Percentiles rank a stretch among this genome's conserved stretches.
These are phyloP conservation scores for Russula abietina DNA, from an alignment of 768 basidiomycete species.

Conservation along the genomic window DNA sequence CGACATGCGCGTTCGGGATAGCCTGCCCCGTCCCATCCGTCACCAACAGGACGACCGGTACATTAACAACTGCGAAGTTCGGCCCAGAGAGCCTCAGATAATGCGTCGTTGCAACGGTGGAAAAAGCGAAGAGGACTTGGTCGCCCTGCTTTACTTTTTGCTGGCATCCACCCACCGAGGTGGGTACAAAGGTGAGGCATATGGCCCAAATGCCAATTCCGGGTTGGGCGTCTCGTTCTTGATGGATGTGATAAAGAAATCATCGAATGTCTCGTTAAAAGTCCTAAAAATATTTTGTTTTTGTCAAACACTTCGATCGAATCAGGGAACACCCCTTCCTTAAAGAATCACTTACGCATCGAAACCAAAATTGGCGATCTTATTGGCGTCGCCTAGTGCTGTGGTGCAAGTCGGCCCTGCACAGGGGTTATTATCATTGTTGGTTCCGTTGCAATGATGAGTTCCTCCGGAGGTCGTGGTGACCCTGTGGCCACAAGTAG, in stretches of 20 bases:
- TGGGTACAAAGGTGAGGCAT: neutral
- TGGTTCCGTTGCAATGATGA: too few relatives aligned
- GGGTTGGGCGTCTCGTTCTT: neutral
- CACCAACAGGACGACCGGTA: neutral
- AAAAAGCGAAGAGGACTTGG: neutral
- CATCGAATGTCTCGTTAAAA: neutral
- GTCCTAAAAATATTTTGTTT: neutral
- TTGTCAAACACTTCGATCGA: neutral
- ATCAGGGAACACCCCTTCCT: too few relatives aligned
- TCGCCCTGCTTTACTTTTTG: neutral
- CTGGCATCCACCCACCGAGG: neutral
- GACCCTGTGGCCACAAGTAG: slow-evolving; percentile 24
- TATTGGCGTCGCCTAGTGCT: slow-evolving; percentile 39
- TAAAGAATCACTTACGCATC: neutral
- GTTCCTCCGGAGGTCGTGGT: slow-evolving; percentile 35
- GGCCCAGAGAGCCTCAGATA: neutral
- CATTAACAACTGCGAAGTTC: accelerated
- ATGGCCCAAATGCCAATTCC: neutral
- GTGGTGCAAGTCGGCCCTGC: slow-evolving; percentile 41
- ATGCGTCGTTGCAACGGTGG: neutral
- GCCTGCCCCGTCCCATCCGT: neutral
- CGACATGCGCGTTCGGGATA: neutral
- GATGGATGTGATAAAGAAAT: neutral
- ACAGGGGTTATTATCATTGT: slow-evolving; percentile 28
- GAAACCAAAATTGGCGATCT: neutral